These are phyloP conservation scores for Cicer bijugum DNA, from an alignment of 306 rosid genomes.

Conservation along the genomic window DNA sequence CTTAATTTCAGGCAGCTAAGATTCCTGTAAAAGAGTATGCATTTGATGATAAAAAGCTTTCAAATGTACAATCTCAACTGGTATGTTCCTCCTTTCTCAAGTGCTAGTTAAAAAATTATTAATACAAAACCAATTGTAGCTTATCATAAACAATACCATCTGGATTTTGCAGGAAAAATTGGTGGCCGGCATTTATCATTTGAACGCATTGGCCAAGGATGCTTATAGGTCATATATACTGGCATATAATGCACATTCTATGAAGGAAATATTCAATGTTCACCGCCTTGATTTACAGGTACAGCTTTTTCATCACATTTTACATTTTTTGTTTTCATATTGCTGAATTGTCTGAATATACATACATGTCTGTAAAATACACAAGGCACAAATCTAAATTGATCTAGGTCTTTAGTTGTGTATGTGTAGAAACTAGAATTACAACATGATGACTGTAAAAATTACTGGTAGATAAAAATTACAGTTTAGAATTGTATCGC, in stretches of 20 bases:
- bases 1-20: constrained; percentile 74
- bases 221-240: constrained; percentile 85
- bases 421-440: background rate
- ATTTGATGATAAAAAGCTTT: constrained; percentile 72
- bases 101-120: constrained; percentile 23
- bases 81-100: constrained; percentile 50
- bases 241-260: constrained; percentile 89
- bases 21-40: constrained; percentile 82
- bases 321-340: constrained; percentile 16
- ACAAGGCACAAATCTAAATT: background rate
- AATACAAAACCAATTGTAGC: background rate
- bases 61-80: constrained; percentile 85
- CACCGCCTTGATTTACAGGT: constrained; percentile 92
- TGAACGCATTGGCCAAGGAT: constrained; percentile 78
- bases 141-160: constrained; percentile 10
- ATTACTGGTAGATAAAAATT: background rate
- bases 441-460: no score
- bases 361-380: constrained; percentile 17
- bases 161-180: constrained; percentile 76
- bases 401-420: background rate
- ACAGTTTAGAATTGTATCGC: background rate
- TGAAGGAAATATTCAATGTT: constrained; percentile 90
- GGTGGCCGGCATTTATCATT: constrained; percentile 71
- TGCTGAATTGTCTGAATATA: constrained; percentile 27
- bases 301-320: constrained; percentile 15